Base-by-base conservation (phyloP, 192 early-diverging fungal genomes). In the Backusella sp. region DNA sequence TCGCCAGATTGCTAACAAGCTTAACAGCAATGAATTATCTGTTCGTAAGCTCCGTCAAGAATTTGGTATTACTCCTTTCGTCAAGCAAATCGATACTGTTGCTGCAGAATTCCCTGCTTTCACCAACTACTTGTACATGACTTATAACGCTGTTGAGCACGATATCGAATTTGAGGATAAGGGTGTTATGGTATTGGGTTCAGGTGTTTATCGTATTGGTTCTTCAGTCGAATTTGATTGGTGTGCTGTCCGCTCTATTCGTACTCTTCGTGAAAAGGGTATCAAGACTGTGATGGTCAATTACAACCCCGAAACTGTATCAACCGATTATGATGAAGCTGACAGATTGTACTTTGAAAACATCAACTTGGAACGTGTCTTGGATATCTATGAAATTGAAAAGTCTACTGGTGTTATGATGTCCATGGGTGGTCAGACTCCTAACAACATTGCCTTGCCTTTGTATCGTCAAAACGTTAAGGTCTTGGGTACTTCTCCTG, bases 221-320 rank as follows among this genome's bases (percentile, higher is more conserved):
- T 93, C 91, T n/a, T 97, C 95, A 73, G 96, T 98, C 8, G 96
- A 99, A 85, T 98, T 98, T 83, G 96, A 99, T 82, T 98, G 98
- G 98, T 99, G 98, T 79, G 98, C 94, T 44, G 98, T 99, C 65
- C 91, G 94, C 42, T 93, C 95, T 68, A 97, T 99, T 74, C 94
- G 96, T 72, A 95, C 96, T 37, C 90, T 99, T 53, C 94, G 96
- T 70, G 88, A 91, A 66, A 87, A 87, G 76, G 89, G 91, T 15
- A 85, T 91, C 87, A 97, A 99, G 89, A 98, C 98, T 17, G 87
- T 99, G 80, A 99, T 99, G 98, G 87, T 99, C 77, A 99, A 99
- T 90, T 99, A 98, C 86, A 99, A 99, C 82, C 98, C 98, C 19
- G 98, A 99, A 82, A 99, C 98, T 8, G 98, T 99, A 30, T 96